A percentile compares a stretch with the other conserved stretches of the same genome.
Conservation (phyloP, 2,329 filamentous ascomycete species). For the Trichoderma koningii region DNA sequence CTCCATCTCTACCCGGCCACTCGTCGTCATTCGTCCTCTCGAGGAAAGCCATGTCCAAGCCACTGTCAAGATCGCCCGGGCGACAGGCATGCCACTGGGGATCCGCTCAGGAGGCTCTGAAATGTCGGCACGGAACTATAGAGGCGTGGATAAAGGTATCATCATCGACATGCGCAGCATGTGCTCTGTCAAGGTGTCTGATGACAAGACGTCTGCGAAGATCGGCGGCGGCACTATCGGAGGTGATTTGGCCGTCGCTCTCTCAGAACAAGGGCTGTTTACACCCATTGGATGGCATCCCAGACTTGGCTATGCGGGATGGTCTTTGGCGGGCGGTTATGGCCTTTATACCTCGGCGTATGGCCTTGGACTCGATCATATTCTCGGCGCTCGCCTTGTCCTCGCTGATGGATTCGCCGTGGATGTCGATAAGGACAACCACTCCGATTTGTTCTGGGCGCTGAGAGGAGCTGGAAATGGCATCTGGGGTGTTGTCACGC, state of each 20-base stretch:
- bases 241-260: background rate
- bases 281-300: slow-evolving; percentile 18
- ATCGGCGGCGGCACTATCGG: slow-evolving; percentile 7
- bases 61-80: background rate
- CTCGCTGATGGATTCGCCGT: background rate
- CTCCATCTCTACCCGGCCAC: background rate
- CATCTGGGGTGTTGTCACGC: slow-evolving; percentile 35
- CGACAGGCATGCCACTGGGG: background rate
- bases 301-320: slow-evolving; percentile 6
- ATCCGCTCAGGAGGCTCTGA: slow-evolving; percentile 11
- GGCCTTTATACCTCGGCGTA: slow-evolving; percentile 8
- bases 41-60: slow-evolving; percentile 16
- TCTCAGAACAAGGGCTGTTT: background rate
- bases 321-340: slow-evolving; percentile 18
- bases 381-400: background rate
- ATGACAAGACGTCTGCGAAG: background rate
- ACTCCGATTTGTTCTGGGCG: slow-evolving; percentile 35
- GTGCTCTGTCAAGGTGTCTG: background rate
- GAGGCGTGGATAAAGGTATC: background rate
- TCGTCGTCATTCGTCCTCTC: slow-evolving; percentile 1
- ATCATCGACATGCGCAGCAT: slow-evolving; percentile 4
- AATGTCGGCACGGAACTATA: background rate
- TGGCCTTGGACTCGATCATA: slow-evolving; percentile 11
- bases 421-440: background rate
- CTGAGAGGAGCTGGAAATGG: slow-evolving; percentile 36